These are phyloP conservation scores for Arachnomyces sp. DNA, from an alignment of 2,329 filamentous ascomycete species.

Conservation along the genomic window DNA sequence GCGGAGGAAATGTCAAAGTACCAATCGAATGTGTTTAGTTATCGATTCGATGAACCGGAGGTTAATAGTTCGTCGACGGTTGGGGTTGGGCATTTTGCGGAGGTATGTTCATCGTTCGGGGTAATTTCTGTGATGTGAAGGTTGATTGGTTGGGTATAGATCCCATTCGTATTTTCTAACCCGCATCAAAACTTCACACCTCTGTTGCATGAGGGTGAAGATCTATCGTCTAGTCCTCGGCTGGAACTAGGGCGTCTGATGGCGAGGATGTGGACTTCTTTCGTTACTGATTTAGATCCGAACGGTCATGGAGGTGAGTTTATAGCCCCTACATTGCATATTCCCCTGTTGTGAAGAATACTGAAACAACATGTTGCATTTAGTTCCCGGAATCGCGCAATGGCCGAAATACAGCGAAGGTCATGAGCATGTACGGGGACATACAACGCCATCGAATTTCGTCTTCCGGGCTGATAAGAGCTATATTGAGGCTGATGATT, in stretches of 20 bases:
- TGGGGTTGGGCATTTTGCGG: slow-evolving; percentile 24
- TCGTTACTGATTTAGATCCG: slow-evolving; percentile 21
- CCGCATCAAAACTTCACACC: slow-evolving; percentile 22
- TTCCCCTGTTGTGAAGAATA: background rate
- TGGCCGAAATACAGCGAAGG: slow-evolving; percentile 18
- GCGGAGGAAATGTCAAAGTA: slow-evolving; percentile 19
- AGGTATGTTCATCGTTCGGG: slow-evolving; percentile 12
- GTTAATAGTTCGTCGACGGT: slow-evolving; percentile 19
- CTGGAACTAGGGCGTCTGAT: slow-evolving; percentile 21
- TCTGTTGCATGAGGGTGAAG: slow-evolving; percentile 17
- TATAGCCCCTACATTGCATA: background rate
- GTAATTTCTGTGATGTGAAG: background rate
- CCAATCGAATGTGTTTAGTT: slow-evolving; percentile 17
- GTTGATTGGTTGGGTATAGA: slow-evolving; percentile 11
- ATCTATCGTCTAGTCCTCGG: slow-evolving; percentile 4
- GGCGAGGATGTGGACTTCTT: slow-evolving; percentile 26
- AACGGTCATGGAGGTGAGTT: slow-evolving; percentile 22
- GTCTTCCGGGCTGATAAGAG: slow-evolving; percentile 21
- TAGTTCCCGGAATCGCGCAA: slow-evolving; percentile 16
- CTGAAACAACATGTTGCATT: background rate
- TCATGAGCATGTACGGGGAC: too few relatives aligned
- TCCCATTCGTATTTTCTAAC: slow-evolving; percentile 26
- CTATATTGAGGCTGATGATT: slow-evolving; percentile 21
- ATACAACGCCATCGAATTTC: slow-evolving; percentile 15
- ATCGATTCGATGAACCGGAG: slow-evolving; percentile 24